Base-by-base conservation (phyloP, 768 basidiomycete genomes). In the Russula olivacea region DNA sequence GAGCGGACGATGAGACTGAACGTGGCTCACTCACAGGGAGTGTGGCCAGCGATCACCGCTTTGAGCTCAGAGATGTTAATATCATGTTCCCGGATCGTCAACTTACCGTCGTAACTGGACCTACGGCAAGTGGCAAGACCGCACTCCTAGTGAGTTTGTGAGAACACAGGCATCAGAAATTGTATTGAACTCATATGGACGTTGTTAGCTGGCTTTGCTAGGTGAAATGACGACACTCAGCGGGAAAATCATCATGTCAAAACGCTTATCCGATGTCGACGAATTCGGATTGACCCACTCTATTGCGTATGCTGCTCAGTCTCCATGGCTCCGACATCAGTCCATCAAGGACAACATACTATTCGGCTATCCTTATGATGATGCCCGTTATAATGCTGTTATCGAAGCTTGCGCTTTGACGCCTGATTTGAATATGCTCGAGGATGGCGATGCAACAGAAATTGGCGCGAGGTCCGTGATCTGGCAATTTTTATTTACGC, bases 401-500 rank as follows among this genome's bases (percentile, higher is more conserved):
- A 72, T 95, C n/a, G 86, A 92, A 56, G 88, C 84, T 15, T 98
- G 95, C 70, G 93, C 93, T 1, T 73, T 98, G 57, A 76, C 72
- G 32, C 84, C 88, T 0, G 96, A 98, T 76, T 73, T 98, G 61
- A 83, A 88, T 6, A 81, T 93, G 12, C 73, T 98, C 1, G 91
- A 95, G 61, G 87, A 94, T 69, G 96, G 96, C 0, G 93, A 92
- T 70, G 76, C 74, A 59, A 93, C 91, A 1, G 88, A 92, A 74
- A 90, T 95, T 66, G 92, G 92, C 15, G 86, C 84, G 15, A 78
- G 85, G 79, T 82, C 54, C 14, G 77, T 70, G 25, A 28, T 49
- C 28, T 14, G 30, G 38, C n/a, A 21, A 0, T 15, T 12, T 36
- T 14, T 14, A 14, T 38, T n/a, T 40, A 5, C 7, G 28, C 14